Evolutionary conservation across 75 land plant genomes (phyloP), one percentile per base, ranked within the genome.

Genomic region (Selaginella tamariscina): DNA sequence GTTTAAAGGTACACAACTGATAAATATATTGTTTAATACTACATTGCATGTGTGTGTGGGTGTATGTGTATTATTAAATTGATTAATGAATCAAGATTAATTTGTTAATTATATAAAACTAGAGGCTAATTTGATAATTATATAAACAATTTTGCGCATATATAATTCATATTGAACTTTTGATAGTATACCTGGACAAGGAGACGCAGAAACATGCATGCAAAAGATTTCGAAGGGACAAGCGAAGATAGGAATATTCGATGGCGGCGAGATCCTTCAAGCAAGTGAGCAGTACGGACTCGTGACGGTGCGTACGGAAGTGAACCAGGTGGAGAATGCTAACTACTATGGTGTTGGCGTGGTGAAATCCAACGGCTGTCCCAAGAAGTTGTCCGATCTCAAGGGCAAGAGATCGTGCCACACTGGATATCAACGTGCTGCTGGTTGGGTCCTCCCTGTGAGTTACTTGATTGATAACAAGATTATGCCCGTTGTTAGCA

Each of bases 401-500:
- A 5, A n/a, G 8, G 62, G 62, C 21, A 59, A 59, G 21, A 59
- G 21, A n/a, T 59, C 62, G n/a, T 59, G 62, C 62, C 62, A 59
- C 62, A 59, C 62, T n/a, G 62, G 62, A 8, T 59, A 59, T n/a
- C n/a, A 21, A 59, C 8, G 62, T 9, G 8, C 62, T 5, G 62
- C 62, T 9, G 62, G 62, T 23, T 59, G 62, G 62, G 62, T 59
- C 21, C 26, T 59, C 27, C 62, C 62, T n/a, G 62, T 59, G 9
- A 59, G n/a, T 2, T 59, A 59, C 62, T 59, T 59, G 18, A 59
- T 59, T 23, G 18, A 59, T n/a, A 59, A 59, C 62, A 59, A 59
- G 21, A 59, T 59, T 23, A 59, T 59, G 62, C 62, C 62, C 23
- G 5, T 59, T 5, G 62, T 59, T 9, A 26, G 26, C 27, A 59